phyloP scores from a whole-genome alignment of 495 filamentous ascomycete species.

The Penicillium dipodomyicola region DNA sequence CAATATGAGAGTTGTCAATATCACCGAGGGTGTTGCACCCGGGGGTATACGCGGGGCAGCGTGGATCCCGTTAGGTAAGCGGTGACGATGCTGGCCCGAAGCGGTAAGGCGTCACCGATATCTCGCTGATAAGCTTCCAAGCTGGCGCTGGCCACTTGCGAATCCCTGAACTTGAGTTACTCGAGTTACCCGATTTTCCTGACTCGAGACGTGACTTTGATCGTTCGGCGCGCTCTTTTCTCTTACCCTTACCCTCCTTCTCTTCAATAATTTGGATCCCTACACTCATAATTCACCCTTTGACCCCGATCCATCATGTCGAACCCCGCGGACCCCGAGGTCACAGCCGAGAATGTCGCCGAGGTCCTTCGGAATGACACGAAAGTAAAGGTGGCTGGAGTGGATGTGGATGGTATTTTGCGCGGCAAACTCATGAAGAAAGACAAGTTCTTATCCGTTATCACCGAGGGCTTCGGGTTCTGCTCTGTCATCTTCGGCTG shows the following conservation, averaged over 20 bases:
- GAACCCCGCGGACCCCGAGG: slow-evolving; percentile 19
- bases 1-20: neutral
- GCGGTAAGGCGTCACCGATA: slow-evolving; percentile 9
- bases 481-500: slow-evolving; percentile 96
- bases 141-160: slow-evolving; percentile 1
- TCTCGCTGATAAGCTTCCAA: slow-evolving; percentile 16
- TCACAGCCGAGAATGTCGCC: slow-evolving; percentile 60
- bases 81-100: slow-evolving; percentile 6
- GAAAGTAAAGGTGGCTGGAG: slow-evolving; percentile 85
- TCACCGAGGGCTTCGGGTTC: slow-evolving; percentile 85
- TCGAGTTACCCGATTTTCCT: neutral
- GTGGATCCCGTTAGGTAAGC: slow-evolving; percentile 19
- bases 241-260: neutral
- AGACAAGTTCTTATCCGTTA: slow-evolving; percentile 89
- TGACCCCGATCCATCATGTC: slow-evolving; percentile 17
- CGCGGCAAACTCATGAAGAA: slow-evolving; percentile 95
- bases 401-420: slow-evolving; percentile 87
- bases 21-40: neutral
- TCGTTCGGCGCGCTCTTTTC: neutral
- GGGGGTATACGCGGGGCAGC: slow-evolving; percentile 24
- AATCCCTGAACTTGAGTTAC: neutral
- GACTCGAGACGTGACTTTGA: neutral
- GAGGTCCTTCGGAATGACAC: slow-evolving; percentile 69
- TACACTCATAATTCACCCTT: neutral
- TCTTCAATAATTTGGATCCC: neutral